A percentile compares a stretch with the other conserved stretches of the same genome.
Conservation (phyloP, 2,329 filamentous ascomycete genomes). For the Trichoderma afroharzianum region DNA sequence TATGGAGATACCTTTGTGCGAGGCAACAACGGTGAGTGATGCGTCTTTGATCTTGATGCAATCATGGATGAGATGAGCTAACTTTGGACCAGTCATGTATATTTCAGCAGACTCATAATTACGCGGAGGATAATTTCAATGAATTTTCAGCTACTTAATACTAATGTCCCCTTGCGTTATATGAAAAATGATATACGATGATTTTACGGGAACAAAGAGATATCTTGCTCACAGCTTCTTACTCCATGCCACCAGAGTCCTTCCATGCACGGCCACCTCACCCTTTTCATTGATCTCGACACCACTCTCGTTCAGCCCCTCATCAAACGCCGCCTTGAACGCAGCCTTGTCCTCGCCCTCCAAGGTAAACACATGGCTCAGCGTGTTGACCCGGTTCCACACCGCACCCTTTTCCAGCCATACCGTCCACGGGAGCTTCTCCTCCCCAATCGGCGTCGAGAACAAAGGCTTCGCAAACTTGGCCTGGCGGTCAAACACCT, state of each 20-base stretch:
- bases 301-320: slow-evolving; percentile 49
- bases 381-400: slow-evolving; percentile 61
- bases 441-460: slow-evolving; percentile 57
- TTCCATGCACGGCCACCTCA: slow-evolving; percentile 61
- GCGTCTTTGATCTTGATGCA: too few species aligned
- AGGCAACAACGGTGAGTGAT: slow-evolving; percentile 79
- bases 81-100: slow-evolving; percentile 54
- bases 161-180: background rate
- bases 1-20: slow-evolving; percentile 95
- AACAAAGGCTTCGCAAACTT: slow-evolving; percentile 48
- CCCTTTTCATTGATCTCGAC: slow-evolving; percentile 58
- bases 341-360: slow-evolving; percentile 46
- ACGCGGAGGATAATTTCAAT: slow-evolving; percentile 7
- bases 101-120: slow-evolving; percentile 59
- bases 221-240: slow-evolving; percentile 35
- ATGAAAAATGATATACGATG: background rate
- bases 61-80: background rate
- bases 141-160: background rate
- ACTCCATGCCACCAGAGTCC: slow-evolving; percentile 63
- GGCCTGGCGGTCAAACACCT: slow-evolving; percentile 60
- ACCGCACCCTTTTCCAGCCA: slow-evolving; percentile 57
- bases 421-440: slow-evolving; percentile 53
- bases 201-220: background rate
- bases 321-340: slow-evolving; percentile 50
- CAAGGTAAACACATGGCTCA: slow-evolving; percentile 65